Conservation (phyloP, 2,329 filamentous ascomycete genomes). For the Dothideomycetes sp. region DNA sequence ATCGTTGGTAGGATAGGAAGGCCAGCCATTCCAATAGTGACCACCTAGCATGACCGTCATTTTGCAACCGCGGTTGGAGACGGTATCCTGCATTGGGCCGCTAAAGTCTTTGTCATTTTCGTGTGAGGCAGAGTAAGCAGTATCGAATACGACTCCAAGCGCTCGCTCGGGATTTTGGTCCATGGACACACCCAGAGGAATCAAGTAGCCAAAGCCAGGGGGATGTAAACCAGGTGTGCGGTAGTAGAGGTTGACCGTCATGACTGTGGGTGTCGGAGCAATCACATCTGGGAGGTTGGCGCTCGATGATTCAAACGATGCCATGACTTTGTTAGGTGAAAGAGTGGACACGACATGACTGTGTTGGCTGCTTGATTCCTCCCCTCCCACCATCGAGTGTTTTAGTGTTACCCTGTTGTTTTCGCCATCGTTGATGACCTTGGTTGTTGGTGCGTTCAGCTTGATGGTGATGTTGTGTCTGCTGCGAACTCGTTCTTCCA, state of each 20-base stretch:
- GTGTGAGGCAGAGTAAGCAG: conserved; percentile 39
- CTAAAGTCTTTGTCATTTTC: conserved; percentile 22
- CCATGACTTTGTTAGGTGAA: conserved; percentile 30
- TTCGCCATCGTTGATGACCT: conserved; percentile 15
- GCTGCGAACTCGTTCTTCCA: conserved; percentile 29
- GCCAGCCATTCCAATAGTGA: conserved; percentile 72
- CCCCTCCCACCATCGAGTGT: conserved; percentile 18
- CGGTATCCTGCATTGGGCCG: conserved; percentile 23
- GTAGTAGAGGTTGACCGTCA: conserved; percentile 89
- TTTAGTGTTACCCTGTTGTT: conserved; percentile 10
- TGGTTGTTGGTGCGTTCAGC: conserved; percentile 33
- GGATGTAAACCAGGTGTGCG: conserved; percentile 54
- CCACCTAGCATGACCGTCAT: conserved; percentile 92
- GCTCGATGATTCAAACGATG: conserved; percentile 27
- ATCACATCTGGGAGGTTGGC: not conserved
- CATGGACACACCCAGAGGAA: conserved; percentile 62
- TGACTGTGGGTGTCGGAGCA: conserved; percentile 53
- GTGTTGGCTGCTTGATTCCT: conserved; percentile 23
- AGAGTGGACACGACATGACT: conserved; percentile 59
- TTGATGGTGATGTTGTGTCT: conserved; percentile 33
- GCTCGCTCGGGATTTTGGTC: conserved; percentile 72
- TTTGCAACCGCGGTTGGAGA: conserved; percentile 58
- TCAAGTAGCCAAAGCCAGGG: conserved; percentile 81
- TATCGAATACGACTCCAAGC: conserved; percentile 89
- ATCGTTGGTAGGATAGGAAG: conserved; percentile 52